phyloP scores from a whole-genome alignment of 768 basidiomycete species.

The Naganishia vaughanmartiniae region DNA sequence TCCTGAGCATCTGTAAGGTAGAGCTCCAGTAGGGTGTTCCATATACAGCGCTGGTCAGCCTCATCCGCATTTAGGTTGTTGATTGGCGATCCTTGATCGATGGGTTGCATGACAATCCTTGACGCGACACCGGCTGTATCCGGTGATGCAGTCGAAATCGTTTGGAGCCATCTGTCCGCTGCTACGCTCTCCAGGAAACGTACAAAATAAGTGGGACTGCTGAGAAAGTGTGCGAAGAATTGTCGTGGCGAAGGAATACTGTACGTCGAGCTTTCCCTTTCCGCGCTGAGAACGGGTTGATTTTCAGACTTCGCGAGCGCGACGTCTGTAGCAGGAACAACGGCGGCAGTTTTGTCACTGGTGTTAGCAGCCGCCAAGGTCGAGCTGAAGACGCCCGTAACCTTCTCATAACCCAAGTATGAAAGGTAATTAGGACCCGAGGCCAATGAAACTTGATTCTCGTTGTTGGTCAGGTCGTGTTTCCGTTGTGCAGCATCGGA shows the following conservation, averaged over 20 bases:
- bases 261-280: constrained; percentile 27
- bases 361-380: background rate
- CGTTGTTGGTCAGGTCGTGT: constrained; percentile 31
- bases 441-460: constrained; percentile 24
- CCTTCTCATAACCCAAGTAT: constrained; percentile 71
- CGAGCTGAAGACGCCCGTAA: constrained; percentile 51
- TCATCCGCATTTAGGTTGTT: constrained; percentile 55
- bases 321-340: background rate
- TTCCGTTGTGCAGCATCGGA: constrained; percentile 25
- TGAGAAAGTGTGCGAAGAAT: constrained; percentile 92
- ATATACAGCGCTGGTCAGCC: constrained; percentile 74
- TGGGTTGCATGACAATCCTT: background rate
- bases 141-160: constrained; percentile 49
- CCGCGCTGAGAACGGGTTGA: background rate
- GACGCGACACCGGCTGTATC: constrained; percentile 17
- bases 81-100: constrained; percentile 8
- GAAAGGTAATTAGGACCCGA: constrained; percentile 69
- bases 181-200: constrained; percentile 87
- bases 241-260: constrained; percentile 68
- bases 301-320: background rate
- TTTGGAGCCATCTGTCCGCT: constrained; percentile 72
- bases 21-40: constrained; percentile 93
- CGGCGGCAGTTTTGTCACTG: background rate
- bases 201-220: constrained; percentile 77
- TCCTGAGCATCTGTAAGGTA: constrained; percentile 62